Percentiles rank a stretch among this genome's conserved stretches.
These are phyloP conservation scores for Malbranchea zuffiana DNA, from an alignment of 2,329 filamentous ascomycete genomes.

Conservation along the genomic window DNA sequence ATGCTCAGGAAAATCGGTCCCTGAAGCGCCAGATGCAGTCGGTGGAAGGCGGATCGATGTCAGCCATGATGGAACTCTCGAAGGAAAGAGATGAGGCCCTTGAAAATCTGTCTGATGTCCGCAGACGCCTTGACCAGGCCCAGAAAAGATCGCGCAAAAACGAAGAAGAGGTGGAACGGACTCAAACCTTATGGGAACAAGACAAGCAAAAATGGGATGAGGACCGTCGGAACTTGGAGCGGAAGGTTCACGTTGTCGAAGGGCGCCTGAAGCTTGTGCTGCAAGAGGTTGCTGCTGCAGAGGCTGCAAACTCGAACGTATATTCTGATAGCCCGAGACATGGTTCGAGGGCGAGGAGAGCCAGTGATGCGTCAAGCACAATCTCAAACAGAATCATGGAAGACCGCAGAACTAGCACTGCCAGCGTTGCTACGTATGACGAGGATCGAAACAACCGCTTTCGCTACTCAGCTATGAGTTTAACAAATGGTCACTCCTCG, in stretches of 20 bases:
- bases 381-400: slow-evolving; percentile 56
- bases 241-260: slow-evolving; percentile 82
- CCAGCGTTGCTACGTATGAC: slow-evolving; percentile 41
- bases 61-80: slow-evolving; percentile 70
- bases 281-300: slow-evolving; percentile 57
- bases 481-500: slow-evolving; percentile 42
- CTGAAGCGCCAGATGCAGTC: slow-evolving; percentile 76
- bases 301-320: slow-evolving; percentile 22
- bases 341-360: slow-evolving; percentile 33
- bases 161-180: slow-evolving; percentile 71
- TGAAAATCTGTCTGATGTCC: slow-evolving; percentile 59
- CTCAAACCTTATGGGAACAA: slow-evolving; percentile 68
- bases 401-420: slow-evolving; percentile 49
- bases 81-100: slow-evolving; percentile 78
- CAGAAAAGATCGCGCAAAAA: slow-evolving; percentile 69
- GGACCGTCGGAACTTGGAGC: slow-evolving; percentile 70
- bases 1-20: slow-evolving; percentile 64
- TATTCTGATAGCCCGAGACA: neutral
- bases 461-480: slow-evolving; percentile 59
- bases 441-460: slow-evolving; percentile 42
- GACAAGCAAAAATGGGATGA: slow-evolving; percentile 80
- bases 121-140: slow-evolving; percentile 61
- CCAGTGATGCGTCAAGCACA: slow-evolving; percentile 61
- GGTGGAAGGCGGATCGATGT: slow-evolving; percentile 77
- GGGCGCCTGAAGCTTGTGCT: slow-evolving; percentile 71